phyloP scores from a whole-genome alignment of 2,329 filamentous ascomycete genomes.

The Diaporthe capsici region DNA sequence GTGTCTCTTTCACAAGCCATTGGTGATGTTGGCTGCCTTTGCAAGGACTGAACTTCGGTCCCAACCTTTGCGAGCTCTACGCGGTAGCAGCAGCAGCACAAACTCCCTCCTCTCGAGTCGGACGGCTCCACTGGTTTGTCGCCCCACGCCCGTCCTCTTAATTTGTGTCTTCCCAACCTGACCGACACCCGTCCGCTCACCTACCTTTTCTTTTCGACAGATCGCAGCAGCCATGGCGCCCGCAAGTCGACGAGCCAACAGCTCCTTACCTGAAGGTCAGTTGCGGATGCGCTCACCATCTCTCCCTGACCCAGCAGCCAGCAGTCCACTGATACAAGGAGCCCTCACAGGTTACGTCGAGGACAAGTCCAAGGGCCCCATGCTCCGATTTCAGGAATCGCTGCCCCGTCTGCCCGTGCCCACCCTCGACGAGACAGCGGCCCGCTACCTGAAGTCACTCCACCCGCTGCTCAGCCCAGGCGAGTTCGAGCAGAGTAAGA shows the following conservation, averaged over 20 bases:
- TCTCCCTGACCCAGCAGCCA: background rate
- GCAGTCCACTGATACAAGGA: slow-evolving; percentile 34
- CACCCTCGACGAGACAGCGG: slow-evolving; percentile 84
- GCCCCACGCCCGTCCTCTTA: slow-evolving; percentile 10
- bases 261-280: slow-evolving; percentile 68
- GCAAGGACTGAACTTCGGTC: slow-evolving; percentile 54
- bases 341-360: slow-evolving; percentile 77
- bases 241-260: slow-evolving; percentile 67
- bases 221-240: slow-evolving; percentile 64
- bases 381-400: slow-evolving; percentile 90
- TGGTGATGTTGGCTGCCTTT: slow-evolving; percentile 55
- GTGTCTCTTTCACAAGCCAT: slow-evolving; percentile 34
- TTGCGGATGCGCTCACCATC: slow-evolving; percentile 39
- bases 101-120: slow-evolving; percentile 44
- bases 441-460: slow-evolving; percentile 84
- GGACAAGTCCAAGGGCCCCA: slow-evolving; percentile 82
- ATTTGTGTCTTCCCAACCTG: slow-evolving; percentile 31
- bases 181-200: slow-evolving; percentile 1
- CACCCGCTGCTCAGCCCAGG: slow-evolving; percentile 78
- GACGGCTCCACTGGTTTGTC: slow-evolving; percentile 47
- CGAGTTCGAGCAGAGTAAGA: slow-evolving; percentile 81
- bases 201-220: slow-evolving; percentile 42
- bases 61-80: slow-evolving; percentile 32
- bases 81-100: slow-evolving; percentile 40
- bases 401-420: slow-evolving; percentile 84